Base-by-base conservation (phyloP, 1,139 yeast species). In the Nakaseomyces nivariensis region DNA sequence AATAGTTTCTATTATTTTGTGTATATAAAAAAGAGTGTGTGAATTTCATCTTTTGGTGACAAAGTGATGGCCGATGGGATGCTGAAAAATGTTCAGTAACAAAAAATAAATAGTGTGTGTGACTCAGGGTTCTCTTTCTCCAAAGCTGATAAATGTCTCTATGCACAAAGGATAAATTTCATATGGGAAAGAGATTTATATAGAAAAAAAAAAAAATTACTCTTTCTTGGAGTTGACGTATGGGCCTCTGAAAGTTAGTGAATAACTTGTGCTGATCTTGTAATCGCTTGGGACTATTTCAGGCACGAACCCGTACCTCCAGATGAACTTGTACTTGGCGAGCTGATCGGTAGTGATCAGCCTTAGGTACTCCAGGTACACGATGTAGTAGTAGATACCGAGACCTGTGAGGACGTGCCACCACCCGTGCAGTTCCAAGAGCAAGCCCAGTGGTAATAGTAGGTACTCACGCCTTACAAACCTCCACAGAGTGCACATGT, bases 381-480 rank as follows among this genome's bases (percentile, higher is more conserved):
- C 76, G 46, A 78, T 67, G 61, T 77, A 78, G 62, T 75, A 81
- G 65, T 85, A 86, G 13, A 86, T 85, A 51, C 95, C 95, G 7
- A 80, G 71, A 1, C 94, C 94, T 0, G 95, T 86, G 56, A 86
- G 75, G 31, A 86, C 71, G 64, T 90, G 97, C 97, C 97, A 90
- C 97, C 97, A 90, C 13, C 95, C 96, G 64, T 90, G 97, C 31
- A 95, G 85, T 64, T 90, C 97, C 41, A 90, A 73, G 10, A 90
- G 57, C 56, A 89, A 78, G 0, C 97, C 97, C 52, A 84, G 78
- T 1, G 97, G 97, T 72, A 88, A 77, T 1, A 95, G 96, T 9
- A 81, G 61, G 63, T 75, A 70, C 3, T 67, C 57, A 54, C 95
- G 76, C 63, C 97, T 77, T 37, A 79, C 65, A 5, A 67, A 56